A percentile compares a stretch with the other conserved stretches of the same genome.
phyloP scores from a whole-genome alignment of 495 filamentous ascomycete species.

The Mytilinidion resinicola region DNA sequence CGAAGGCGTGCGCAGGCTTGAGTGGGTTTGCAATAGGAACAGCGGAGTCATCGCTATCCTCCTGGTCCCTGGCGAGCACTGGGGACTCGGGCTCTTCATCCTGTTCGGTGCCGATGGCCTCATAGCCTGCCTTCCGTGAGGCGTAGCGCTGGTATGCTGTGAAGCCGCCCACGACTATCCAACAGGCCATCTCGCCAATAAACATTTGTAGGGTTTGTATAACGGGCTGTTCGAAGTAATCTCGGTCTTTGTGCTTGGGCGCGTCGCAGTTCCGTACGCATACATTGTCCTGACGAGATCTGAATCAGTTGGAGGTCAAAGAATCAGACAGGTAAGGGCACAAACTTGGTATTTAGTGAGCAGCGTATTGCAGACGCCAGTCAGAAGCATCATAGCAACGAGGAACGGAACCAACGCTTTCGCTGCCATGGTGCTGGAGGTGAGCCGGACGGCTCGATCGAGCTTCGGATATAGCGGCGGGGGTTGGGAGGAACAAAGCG shows the following conservation, averaged over 20 bases:
- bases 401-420: slow-evolving; percentile 69
- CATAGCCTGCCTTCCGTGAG: slow-evolving; percentile 55
- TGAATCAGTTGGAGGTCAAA: not conserved
- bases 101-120: slow-evolving; percentile 43
- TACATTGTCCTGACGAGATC: slow-evolving; percentile 71
- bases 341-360: slow-evolving; percentile 90
- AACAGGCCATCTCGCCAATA: slow-evolving; percentile 85
- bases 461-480: not conserved
- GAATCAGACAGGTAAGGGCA: not conserved
- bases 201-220: slow-evolving; percentile 96
- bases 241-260: slow-evolving; percentile 57
- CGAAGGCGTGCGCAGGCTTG: slow-evolving; percentile 33
- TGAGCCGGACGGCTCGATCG: not conserved
- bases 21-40: slow-evolving; percentile 47
- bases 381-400: slow-evolving; percentile 86
- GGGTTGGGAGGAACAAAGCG: not conserved
- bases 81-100: slow-evolving; percentile 1
- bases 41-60: slow-evolving; percentile 15
- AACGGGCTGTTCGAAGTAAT: slow-evolving; percentile 86
- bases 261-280: slow-evolving; percentile 86
- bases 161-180: slow-evolving; percentile 70
- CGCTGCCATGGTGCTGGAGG: slow-evolving; percentile 42
- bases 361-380: slow-evolving; percentile 93
- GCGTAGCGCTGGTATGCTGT: slow-evolving; percentile 56
- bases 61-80: not conserved